These are phyloP conservation scores for Fusarium oxysporum DNA, from an alignment of 2,329 filamentous ascomycete genomes.

Conservation along the genomic window DNA sequence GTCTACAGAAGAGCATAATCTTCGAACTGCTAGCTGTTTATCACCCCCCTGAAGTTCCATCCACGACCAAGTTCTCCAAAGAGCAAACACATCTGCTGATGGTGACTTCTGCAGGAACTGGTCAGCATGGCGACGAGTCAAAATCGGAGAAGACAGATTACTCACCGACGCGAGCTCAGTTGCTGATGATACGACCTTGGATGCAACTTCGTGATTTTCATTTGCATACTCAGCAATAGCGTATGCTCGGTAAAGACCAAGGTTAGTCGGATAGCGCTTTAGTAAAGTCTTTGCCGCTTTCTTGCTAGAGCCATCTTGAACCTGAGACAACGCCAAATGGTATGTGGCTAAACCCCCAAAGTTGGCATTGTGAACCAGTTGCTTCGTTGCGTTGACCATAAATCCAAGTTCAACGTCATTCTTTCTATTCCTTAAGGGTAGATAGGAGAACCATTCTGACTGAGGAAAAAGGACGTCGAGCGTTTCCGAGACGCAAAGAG, in stretches of 20 bases:
- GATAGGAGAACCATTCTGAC: constrained; percentile 58
- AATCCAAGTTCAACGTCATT: constrained; percentile 56
- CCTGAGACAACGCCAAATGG: constrained; percentile 74
- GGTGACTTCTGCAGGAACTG: constrained; percentile 25
- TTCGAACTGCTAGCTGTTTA: constrained; percentile 50
- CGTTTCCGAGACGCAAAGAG: constrained; percentile 50
- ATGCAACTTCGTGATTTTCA: constrained; percentile 67
- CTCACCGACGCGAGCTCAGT: constrained; percentile 55
- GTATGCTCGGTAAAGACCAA: constrained; percentile 82
- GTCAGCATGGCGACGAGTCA: constrained; percentile 14
- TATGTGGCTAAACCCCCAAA: constrained; percentile 69
- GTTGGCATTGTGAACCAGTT: constrained; percentile 62
- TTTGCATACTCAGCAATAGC: constrained; percentile 75
- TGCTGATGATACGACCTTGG: constrained; percentile 75
- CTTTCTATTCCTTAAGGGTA: constrained; percentile 46
- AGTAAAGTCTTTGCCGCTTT: constrained; percentile 80
- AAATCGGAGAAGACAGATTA: neutral
- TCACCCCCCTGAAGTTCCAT: constrained; percentile 64
- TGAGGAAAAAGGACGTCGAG: constrained; percentile 66
- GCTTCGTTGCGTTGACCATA: constrained; percentile 66
- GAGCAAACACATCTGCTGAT: constrained; percentile 46
- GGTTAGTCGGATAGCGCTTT: constrained; percentile 72
- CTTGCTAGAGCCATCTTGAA: constrained; percentile 64
- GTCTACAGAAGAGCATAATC: constrained; percentile 56
- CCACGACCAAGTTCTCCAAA: constrained; percentile 76